Conservation (phyloP, 2,329 filamentous ascomycete genomes). For the Fusarium chuoi region DNA sequence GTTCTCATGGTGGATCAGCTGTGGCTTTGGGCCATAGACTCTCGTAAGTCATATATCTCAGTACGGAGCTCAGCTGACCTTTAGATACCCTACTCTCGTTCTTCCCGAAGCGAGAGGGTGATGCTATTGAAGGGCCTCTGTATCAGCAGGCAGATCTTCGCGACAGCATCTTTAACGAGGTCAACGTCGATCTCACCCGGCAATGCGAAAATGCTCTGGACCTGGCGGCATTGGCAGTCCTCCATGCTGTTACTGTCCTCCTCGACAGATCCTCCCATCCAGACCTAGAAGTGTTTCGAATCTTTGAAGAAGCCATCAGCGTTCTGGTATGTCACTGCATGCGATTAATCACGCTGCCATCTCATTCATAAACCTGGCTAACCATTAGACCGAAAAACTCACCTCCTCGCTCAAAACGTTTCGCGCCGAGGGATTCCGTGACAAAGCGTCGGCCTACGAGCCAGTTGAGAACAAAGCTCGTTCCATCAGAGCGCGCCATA, state of each 20-base stretch:
- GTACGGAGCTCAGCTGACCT: not conserved
- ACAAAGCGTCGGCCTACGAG: constrained; percentile 54
- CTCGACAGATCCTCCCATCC: constrained; percentile 69
- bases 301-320: constrained; percentile 74
- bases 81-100: constrained; percentile 63
- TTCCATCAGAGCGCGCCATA: constrained; percentile 53
- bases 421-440: constrained; percentile 65
- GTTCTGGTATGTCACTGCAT: constrained; percentile 58
- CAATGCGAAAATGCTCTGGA: constrained; percentile 71
- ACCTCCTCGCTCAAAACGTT: constrained; percentile 71
- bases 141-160: constrained; percentile 70
- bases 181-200: constrained; percentile 71
- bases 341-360: too few species aligned
- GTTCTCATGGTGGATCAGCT: constrained; percentile 75
- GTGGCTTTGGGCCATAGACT: constrained; percentile 70
- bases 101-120: constrained; percentile 65
- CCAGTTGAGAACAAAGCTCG: constrained; percentile 54
- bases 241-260: constrained; percentile 71
- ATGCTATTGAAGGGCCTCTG: constrained; percentile 63
- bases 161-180: constrained; percentile 72
- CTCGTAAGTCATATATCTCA: constrained; percentile 51
- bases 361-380: not conserved
- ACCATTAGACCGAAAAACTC: constrained; percentile 66
- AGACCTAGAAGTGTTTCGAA: constrained; percentile 70
- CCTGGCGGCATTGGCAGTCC: constrained; percentile 68